Evolutionary conservation across 257 asterid species (phyloP), one percentile per base, ranked within the genome.

Genomic region (Solanum medicagineum): DNA sequence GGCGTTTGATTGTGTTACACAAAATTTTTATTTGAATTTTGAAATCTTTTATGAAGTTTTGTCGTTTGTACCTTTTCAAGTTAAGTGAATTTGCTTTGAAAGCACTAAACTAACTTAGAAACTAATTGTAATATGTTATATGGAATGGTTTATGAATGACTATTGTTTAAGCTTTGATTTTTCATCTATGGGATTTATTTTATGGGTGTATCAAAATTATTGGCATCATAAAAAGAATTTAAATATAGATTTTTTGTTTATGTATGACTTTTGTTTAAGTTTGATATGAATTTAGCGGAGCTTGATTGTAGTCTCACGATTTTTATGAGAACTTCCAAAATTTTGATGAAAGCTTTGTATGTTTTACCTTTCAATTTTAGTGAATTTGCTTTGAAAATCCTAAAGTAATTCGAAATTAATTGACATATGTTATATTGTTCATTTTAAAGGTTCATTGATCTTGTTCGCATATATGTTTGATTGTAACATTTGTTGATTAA

Each of bases 101-200:
- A 94, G 92, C 93, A 95, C 94, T 93, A 92, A 89, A 83, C 44
- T 83, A 82, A 26, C 69, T 89, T 71, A 29, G 85, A 80, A 71
- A 44, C 45, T 60, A 7, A 13, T 56, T 77, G 29, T 74, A 11
- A 40, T 68, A 83, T 24, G 26, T 49, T 66, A 68, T 85, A 85
- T 17, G 80, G 32, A 32, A 20, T 42, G 29, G 55, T 19, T 71
- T 19, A 20, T 71, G 60, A 2, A 55, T n/a, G 26, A 47, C 83
- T 85, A 62, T 12, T 20, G 11, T 65, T 4, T 9, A 54, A 53
- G 53, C 63, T 83, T 36, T 26, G 40, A 5, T 70, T 22, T 8
- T 17, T n/a, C 53, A 15, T 13, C 9, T 5, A 14, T 17, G 32
- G 54, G 53, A 9, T 55, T 8, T 59, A 19, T n/a, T 1, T 6